A percentile compares a stretch with the other conserved stretches of the same genome.
Conservation (phyloP, 768 basidiomycete genomes). For the Mrakia blollopis region DNA sequence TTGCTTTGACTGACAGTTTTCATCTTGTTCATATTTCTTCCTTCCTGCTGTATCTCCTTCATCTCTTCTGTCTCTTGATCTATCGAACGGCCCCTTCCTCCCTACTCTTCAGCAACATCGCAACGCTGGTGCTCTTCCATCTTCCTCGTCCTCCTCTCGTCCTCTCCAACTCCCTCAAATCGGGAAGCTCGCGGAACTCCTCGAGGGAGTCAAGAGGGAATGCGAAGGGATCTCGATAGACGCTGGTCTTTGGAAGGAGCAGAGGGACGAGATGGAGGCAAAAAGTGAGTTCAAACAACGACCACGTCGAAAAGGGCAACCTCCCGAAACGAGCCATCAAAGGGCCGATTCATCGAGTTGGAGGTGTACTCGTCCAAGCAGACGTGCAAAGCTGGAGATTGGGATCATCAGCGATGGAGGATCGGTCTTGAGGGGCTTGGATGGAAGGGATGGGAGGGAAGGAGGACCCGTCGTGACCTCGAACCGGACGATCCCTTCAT, state of each 20-base stretch:
- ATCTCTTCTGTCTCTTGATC: background rate
- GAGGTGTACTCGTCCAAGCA: too few relatives aligned
- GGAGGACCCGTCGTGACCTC: too few relatives aligned
- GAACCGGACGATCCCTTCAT: background rate
- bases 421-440: slow-evolving; percentile 31
- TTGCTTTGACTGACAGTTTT: background rate
- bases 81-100: background rate
- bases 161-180: background rate
- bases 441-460: slow-evolving; percentile 35
- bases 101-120: background rate
- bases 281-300: slow-evolving; percentile 59
- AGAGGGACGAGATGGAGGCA: slow-evolving; percentile 82
- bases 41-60: background rate
- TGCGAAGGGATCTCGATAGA: slow-evolving; percentile 72
- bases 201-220: slow-evolving; percentile 77
- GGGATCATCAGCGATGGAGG: too few relatives aligned
- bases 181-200: slow-evolving; percentile 61
- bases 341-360: slow-evolving; percentile 40
- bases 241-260: slow-evolving; percentile 59
- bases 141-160: background rate
- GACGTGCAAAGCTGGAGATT: too few relatives aligned
- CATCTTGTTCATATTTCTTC: background rate
- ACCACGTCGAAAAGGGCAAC: slow-evolving; percentile 28
- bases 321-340: slow-evolving; percentile 6
- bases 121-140: background rate